Conservation (phyloP, 345 rosid species). For the Citrus hindsii region DNA sequence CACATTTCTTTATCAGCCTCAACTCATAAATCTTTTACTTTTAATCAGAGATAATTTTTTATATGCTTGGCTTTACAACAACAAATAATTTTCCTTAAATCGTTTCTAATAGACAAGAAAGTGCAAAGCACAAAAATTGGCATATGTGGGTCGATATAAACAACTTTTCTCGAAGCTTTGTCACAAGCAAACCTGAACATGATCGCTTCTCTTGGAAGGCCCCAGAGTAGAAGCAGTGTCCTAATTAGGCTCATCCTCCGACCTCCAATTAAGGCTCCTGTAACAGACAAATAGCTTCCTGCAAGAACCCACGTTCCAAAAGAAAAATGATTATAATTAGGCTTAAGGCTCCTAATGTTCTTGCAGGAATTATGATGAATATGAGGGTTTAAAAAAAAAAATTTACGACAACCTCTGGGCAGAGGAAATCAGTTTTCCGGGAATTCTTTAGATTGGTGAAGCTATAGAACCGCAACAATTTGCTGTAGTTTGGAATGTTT, state of each 20-base stretch:
- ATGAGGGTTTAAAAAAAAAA: too few relatives aligned
- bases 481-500: too few relatives aligned
- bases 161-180: constrained; percentile 7
- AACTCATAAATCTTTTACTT: background rate
- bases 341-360: too few relatives aligned
- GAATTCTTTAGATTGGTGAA: too few relatives aligned
- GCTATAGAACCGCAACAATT: too few relatives aligned
- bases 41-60: too few relatives aligned
- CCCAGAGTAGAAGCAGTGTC: constrained; percentile 60
- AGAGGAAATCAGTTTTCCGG: too few relatives aligned
- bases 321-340: too few relatives aligned
- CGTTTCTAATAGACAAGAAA: constrained; percentile 56
- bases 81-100: constrained; percentile 50
- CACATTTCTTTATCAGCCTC: background rate
- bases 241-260: constrained; percentile 66
- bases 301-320: constrained; percentile 48
- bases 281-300: constrained; percentile 69
- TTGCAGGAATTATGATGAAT: too few relatives aligned
- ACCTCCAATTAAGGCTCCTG: constrained; percentile 54
- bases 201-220: constrained; percentile 41
- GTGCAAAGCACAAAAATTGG: constrained; percentile 47
- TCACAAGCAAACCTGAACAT: constrained; percentile 22
- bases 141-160: constrained; percentile 22
- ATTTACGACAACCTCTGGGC: too few relatives aligned
- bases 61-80: constrained; percentile 16